Evolutionary conservation across 768 basidiomycete species (phyloP), one percentile per base, ranked within the genome.

Genomic region (Auricularia sp.): DNA sequence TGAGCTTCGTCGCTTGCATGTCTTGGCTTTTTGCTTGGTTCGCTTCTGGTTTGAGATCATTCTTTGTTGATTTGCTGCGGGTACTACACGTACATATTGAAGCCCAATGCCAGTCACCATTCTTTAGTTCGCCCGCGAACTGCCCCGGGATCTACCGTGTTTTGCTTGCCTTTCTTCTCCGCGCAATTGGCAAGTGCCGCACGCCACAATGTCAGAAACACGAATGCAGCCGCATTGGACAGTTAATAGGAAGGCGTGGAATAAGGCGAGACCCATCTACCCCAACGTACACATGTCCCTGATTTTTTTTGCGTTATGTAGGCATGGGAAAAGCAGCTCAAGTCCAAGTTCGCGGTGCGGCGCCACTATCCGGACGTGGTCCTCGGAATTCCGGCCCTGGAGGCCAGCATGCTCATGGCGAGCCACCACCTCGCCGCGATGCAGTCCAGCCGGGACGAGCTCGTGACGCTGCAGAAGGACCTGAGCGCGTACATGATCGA

Each of bases 291-390:
- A 0, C 29, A 29, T 29, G 29, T 29, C 0, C 29, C 29, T 29
- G 29, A 29, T 29, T 29, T 29, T 54, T 54, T 18, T n/a, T 7
- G 54, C 54, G 18, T n/a, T 54, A 13, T 7, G n/a, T n/a, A 54
- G 54, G 54, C 54, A 54, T 54, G 54, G 54, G 54, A 54, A 54
- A n/a, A 29, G 29, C n/a, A 54, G n/a, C 54, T 54, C 54, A 29
- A n/a, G 18, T 13, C 6, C 11, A 54, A 7, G 7, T 54, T n/a
- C n/a, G 54, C 54, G 39, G 11, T 18, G n/a, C n/a, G 54, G 7
- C 10, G 54, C 54, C 11, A 54, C 1, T 29, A 54, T 18, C 54
- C 54, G 29, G 54, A 54, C 54, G n/a, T 54, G 18, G 29, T n/a
- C 54, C 39, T 42, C 39, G 54, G 54, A 54, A n/a, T n/a, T 8